These are phyloP conservation scores for Astrocystis sublimbata DNA, from an alignment of 495 filamentous ascomycete genomes.

Conservation along the genomic window DNA sequence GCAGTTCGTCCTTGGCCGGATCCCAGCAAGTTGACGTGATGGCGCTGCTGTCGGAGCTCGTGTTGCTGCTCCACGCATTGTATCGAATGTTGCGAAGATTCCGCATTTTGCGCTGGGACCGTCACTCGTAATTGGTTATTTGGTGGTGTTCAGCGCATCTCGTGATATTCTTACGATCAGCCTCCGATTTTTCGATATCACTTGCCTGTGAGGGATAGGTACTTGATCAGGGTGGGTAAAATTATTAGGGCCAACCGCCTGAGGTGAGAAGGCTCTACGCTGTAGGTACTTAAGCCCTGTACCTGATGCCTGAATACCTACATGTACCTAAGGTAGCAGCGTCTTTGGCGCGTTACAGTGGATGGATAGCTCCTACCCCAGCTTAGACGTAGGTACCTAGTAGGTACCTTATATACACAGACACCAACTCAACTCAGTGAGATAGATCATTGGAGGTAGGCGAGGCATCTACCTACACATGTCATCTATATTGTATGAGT, in stretches of 20 bases:
- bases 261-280: neutral
- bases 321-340: too few species aligned
- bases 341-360: too few species aligned
- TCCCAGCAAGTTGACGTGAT: slow-evolving; percentile 80
- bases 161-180: neutral
- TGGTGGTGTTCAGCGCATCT: slow-evolving; percentile 14
- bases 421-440: too few species aligned
- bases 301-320: too few species aligned
- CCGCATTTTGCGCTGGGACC: slow-evolving; percentile 59
- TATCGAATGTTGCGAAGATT: slow-evolving; percentile 74
- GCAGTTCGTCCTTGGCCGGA: slow-evolving; percentile 63
- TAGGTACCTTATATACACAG: too few species aligned
- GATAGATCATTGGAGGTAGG: too few species aligned
- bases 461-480: too few species aligned
- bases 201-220: neutral
- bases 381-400: too few species aligned
- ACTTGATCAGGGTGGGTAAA: neutral
- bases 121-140: neutral
- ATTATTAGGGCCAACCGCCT: slow-evolving; percentile 5
- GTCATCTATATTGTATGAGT: too few species aligned
- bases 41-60: slow-evolving; percentile 30
- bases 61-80: slow-evolving; percentile 56
- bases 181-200: slow-evolving; percentile 4
- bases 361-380: too few species aligned
- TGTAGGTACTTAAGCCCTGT: too few species aligned